Evolutionary conservation across 192 early-diverging fungal species (phyloP).

Genomic region (Coemansia aciculifera): DNA sequence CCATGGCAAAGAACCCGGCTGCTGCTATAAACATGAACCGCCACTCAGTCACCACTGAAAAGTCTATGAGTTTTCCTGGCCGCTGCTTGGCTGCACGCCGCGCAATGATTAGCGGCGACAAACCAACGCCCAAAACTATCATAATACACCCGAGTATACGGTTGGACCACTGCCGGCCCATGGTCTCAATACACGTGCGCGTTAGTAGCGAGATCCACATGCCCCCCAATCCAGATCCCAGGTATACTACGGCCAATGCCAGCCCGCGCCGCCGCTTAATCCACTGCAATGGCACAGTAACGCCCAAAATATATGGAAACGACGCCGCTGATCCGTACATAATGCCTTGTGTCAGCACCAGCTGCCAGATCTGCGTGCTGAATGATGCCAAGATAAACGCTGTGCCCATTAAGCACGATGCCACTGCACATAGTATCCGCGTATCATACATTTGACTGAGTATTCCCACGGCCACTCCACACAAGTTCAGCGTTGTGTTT

Average conservation of each 20-base stretch:
- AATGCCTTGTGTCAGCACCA: slow-evolving; percentile 53
- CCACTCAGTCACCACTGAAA: slow-evolving; percentile 41
- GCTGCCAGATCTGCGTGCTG: slow-evolving; percentile 55
- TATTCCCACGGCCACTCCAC: slow-evolving; percentile 44
- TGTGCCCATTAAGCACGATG: slow-evolving; percentile 25
- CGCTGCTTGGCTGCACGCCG: slow-evolving; percentile 14
- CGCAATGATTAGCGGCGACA: slow-evolving; percentile 41
- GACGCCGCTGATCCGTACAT: slow-evolving; percentile 44
- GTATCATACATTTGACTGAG: slow-evolving; percentile 38
- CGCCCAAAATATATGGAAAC: slow-evolving; percentile 51
- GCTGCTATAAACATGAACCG: slow-evolving; percentile 40
- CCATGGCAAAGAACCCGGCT: slow-evolving; percentile 52
- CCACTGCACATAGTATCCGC: slow-evolving; percentile 27
- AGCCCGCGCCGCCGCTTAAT: slow-evolving; percentile 32
- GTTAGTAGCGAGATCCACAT: slow-evolving; percentile 48
- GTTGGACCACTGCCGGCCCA: slow-evolving; percentile 43
- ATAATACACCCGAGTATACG: slow-evolving; percentile 42
- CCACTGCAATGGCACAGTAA: slow-evolving; percentile 48
- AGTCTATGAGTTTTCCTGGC: slow-evolving; percentile 26
- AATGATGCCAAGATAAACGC: slow-evolving; percentile 54
- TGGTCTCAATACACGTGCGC: slow-evolving; percentile 20
- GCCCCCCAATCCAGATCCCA: slow-evolving; percentile 49
- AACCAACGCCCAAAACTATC: slow-evolving; percentile 25
- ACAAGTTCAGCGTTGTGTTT: slow-evolving; percentile 46
- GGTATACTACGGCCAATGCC: slow-evolving; percentile 37